phyloP scores from a whole-genome alignment of 2,329 filamentous ascomycete genomes.

The Cordyceps farinosa region DNA sequence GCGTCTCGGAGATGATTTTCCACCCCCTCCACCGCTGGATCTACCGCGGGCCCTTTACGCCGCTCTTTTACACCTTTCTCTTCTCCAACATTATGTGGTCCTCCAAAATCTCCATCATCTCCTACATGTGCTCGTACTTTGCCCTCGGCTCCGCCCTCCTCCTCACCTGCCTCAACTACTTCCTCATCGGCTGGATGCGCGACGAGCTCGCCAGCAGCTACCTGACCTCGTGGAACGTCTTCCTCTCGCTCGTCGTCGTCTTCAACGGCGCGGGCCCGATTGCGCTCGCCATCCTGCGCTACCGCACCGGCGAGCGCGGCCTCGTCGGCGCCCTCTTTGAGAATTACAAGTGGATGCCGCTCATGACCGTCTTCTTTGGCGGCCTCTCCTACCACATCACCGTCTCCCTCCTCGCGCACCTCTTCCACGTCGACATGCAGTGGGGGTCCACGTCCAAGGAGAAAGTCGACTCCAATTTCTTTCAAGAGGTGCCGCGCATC shows the following conservation, averaged over 20 bases:
- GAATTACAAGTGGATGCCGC: constrained; percentile 61
- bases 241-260: constrained; percentile 59
- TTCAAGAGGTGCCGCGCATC: constrained; percentile 52
- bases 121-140: constrained; percentile 70
- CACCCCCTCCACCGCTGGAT: constrained; percentile 62
- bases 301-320: constrained; percentile 53
- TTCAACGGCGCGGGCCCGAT: constrained; percentile 62
- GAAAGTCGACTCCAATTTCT: constrained; percentile 53
- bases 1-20: constrained; percentile 68
- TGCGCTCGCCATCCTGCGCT: constrained; percentile 58
- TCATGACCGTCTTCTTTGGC: constrained; percentile 46
- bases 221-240: constrained; percentile 62
- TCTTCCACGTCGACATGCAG: constrained; percentile 41
- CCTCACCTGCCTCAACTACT: constrained; percentile 67
- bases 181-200: constrained; percentile 68
- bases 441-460: constrained; percentile 60
- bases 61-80: constrained; percentile 59
- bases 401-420: constrained; percentile 39
- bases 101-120: constrained; percentile 68
- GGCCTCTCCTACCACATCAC: constrained; percentile 42
- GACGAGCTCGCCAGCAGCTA: constrained; percentile 65
- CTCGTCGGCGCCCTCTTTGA: constrained; percentile 38
- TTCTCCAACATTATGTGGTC: constrained; percentile 58
- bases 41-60: constrained; percentile 60
- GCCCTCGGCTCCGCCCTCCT: constrained; percentile 65